Evolutionary conservation across 768 basidiomycete genomes (phyloP), one percentile per base, ranked within the genome.

Genomic region (Filobasidium wieringae): DNA sequence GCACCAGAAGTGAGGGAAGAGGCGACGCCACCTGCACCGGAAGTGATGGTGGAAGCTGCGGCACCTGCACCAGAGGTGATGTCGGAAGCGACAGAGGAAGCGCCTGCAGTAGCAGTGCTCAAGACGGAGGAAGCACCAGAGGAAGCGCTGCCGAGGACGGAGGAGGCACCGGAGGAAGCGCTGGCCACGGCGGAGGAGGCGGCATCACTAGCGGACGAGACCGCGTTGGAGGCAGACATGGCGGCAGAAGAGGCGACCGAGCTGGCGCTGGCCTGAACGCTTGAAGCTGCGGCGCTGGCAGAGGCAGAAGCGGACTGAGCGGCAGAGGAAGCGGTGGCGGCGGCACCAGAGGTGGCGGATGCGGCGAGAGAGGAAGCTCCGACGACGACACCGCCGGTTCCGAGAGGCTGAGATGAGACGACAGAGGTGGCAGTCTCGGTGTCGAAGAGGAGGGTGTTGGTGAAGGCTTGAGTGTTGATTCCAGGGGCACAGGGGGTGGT

Each of bases 391-490:
- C 36, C 53, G 12, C 45, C 41, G 4, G 53, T 27, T 17, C 45
- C 24, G 19, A 47, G 31, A 1, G 60, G 29, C 12, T 57, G 17
- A 27, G 56, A 41, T 40, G 33, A 32, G 30, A 41, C 29, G 37
- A 50, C 30, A 40, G 53, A 33, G 27, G 55, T 52, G 32, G 62
- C 34, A 11, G 59, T 40, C n/a, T 43, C 22, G 7, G 39, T 41
- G 29, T 66, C 64, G 51, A 66, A 66, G 43, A 66, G 53, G 51
- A 66, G 51, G 24, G 43, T 63, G 19, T 58, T 57, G 29, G 53
- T 58, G 54, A 60, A 66, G 2, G 47, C 62, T 47, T 66, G 61
- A 17, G 36, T 26, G 43, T 51, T 39, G 33, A 63, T 51, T 32
- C 55, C 58, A 17, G 64, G 64, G 4, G 43, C 64, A 24, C 64